phyloP scores from a whole-genome alignment of 2,329 filamentous ascomycete species.

The Tricladium varicosporioides region DNA sequence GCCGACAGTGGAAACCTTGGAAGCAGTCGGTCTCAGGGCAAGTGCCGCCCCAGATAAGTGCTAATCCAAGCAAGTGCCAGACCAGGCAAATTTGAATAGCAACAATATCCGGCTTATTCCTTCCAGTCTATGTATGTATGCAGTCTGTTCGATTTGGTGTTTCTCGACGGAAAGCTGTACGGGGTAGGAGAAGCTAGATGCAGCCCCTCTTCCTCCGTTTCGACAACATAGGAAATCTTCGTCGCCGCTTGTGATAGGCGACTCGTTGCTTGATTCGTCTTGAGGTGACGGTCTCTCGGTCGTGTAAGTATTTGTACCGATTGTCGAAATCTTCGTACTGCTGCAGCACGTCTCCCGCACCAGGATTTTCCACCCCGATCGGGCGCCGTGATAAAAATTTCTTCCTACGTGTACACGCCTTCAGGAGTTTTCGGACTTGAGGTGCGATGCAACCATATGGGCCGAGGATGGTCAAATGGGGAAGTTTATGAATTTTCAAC shows the following conservation, averaged over 20 bases:
- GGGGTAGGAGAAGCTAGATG: background rate
- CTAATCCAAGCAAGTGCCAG: too few relatives aligned
- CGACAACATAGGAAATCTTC: slow-evolving; percentile 11
- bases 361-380: background rate
- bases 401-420: slow-evolving; percentile 6
- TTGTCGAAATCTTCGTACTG: slow-evolving; percentile 13
- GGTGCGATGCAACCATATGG: slow-evolving; percentile 16
- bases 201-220: slow-evolving; percentile 3
- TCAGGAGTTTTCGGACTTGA: slow-evolving; percentile 14
- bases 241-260: slow-evolving; percentile 11
- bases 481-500: slow-evolving; percentile 19
- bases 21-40: too few relatives aligned
- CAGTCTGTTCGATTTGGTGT: background rate
- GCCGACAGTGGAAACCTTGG: too few relatives aligned
- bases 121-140: too few relatives aligned
- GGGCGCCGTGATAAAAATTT: slow-evolving; percentile 9
- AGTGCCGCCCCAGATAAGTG: too few relatives aligned
- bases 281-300: slow-evolving; percentile 11
- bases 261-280: slow-evolving; percentile 6
- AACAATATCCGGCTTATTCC: too few relatives aligned
- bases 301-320: slow-evolving; percentile 14
- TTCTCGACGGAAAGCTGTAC: background rate
- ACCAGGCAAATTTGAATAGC: too few relatives aligned
- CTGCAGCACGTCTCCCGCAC: background rate
- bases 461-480: slow-evolving; percentile 15